These are phyloP conservation scores for Piper betle DNA, from an alignment of 164 flowering plant species.

Conservation along the genomic window DNA sequence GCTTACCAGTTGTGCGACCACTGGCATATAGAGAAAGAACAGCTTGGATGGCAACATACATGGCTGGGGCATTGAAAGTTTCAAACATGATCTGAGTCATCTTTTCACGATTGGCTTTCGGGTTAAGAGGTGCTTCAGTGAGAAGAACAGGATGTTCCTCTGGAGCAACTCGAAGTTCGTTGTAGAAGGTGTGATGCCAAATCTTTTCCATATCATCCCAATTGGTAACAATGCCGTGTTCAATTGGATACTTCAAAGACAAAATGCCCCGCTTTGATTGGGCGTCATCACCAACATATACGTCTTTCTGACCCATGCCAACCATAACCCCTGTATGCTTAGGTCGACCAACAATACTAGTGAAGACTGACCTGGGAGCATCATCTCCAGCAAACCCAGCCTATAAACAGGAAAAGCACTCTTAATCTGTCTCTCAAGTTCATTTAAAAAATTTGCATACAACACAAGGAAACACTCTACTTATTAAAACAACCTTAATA, in stretches of 20 bases:
- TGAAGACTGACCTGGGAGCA: constrained; percentile 64
- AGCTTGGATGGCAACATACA: not conserved
- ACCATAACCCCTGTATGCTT: constrained; percentile 73
- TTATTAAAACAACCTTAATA: too few species aligned
- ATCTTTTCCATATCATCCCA: constrained; percentile 12
- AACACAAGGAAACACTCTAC: too few species aligned
- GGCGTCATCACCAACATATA: constrained; percentile 68
- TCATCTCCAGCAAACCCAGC: constrained; percentile 80
- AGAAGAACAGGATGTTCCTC: too few species aligned
- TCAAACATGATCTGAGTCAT: not conserved
- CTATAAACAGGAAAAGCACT: constrained; percentile 10
- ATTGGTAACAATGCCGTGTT: constrained; percentile 69
- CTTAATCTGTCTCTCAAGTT: not conserved
- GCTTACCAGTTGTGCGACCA: too few species aligned
- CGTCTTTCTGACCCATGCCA: constrained; percentile 29
- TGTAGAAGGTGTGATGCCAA: too few species aligned
- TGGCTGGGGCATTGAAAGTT: not conserved
- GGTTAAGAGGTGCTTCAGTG: too few species aligned
- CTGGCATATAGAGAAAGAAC: too few species aligned
- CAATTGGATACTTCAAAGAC: constrained; percentile 25
- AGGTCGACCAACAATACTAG: constrained; percentile 64
- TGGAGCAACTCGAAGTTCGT: constrained; percentile 22
- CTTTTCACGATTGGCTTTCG: too few species aligned
- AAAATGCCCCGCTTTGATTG: constrained; percentile 51
- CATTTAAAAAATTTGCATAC: not conserved